Conservation (phyloP, 192 early-diverging fungal genomes). For the Mortierella antarctica region DNA sequence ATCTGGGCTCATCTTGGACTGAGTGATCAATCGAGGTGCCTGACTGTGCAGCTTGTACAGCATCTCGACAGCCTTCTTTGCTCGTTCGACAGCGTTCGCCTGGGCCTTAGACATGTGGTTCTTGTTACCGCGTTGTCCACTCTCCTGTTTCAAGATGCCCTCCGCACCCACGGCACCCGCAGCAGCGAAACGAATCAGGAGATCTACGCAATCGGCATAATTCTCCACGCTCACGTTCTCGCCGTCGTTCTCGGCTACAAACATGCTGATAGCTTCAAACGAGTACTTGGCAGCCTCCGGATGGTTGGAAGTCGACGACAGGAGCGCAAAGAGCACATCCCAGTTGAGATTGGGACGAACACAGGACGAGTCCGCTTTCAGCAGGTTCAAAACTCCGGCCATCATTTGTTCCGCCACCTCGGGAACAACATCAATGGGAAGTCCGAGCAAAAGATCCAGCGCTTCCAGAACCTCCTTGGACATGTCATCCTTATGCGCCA, state of each 20-base stretch:
- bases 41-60: conserved; percentile 70
- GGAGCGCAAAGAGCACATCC: conserved; percentile 64
- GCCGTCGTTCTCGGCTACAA: conserved; percentile 64
- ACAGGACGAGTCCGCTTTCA: conserved; percentile 65
- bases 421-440: conserved; percentile 69
- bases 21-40: conserved; percentile 58
- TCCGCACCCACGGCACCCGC: conserved; percentile 55
- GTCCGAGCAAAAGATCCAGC: conserved; percentile 62
- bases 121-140: conserved; percentile 42
- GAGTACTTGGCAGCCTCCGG: conserved; percentile 70
- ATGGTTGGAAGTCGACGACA: conserved; percentile 66
- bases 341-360: conserved; percentile 57
- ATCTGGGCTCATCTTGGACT: conserved; percentile 54
- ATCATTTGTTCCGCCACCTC: conserved; percentile 81
- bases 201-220: conserved; percentile 80
- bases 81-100: conserved; percentile 67
- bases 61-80: conserved; percentile 73
- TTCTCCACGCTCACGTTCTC: conserved; percentile 66
- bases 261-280: conserved; percentile 70
- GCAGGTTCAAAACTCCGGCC: conserved; percentile 75
- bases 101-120: conserved; percentile 52
- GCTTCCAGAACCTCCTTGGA: conserved; percentile 60
- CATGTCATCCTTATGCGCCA: conserved; percentile 77
- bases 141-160: conserved; percentile 40
- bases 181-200: conserved; percentile 72